Evolutionary conservation across 2,329 filamentous ascomycete species (phyloP).

Genomic region (Fusarium tuaranense): DNA sequence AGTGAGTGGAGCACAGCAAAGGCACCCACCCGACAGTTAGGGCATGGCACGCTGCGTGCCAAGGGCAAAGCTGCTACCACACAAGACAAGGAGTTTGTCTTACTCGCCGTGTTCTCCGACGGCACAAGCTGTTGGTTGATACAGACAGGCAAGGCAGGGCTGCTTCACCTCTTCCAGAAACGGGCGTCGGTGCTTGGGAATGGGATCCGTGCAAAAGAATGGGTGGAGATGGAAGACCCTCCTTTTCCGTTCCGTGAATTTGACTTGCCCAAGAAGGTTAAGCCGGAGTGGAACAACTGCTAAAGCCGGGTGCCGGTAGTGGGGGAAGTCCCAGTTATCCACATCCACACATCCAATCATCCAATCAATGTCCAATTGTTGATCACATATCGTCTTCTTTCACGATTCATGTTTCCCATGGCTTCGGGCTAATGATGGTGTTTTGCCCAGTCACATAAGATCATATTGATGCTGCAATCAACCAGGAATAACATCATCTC

Average conservation of each 20-base stretch:
- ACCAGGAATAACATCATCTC: neutral
- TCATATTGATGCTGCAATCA: neutral
- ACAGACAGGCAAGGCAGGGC: slow-evolving; percentile 1
- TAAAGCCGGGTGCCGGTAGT: neutral
- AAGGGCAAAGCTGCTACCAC: neutral
- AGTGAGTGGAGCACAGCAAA: slow-evolving; percentile 25
- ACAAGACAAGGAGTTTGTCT: neutral
- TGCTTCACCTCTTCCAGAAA: slow-evolving; percentile 17
- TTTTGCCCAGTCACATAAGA: neutral
- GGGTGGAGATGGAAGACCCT: slow-evolving; percentile 8
- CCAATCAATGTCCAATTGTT: neutral
- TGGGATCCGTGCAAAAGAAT: slow-evolving; percentile 6
- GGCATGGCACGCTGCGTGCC: neutral
- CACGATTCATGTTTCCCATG: neutral
- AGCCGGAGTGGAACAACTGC: neutral
- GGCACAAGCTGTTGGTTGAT: slow-evolving; percentile 3
- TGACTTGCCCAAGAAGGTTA: neutral
- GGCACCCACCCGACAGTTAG: slow-evolving; percentile 17
- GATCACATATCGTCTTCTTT: neutral
- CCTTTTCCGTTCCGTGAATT: slow-evolving; percentile 2
- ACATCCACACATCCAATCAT: neutral
- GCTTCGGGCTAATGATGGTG: neutral
- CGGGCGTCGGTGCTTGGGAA: neutral
- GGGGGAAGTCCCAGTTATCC: neutral
- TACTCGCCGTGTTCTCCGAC: neutral